A percentile compares a stretch with the other conserved stretches of the same genome.
Evolutionary conservation across 83 land plant genomes (phyloP).

Genomic region (Thuja plicata): DNA sequence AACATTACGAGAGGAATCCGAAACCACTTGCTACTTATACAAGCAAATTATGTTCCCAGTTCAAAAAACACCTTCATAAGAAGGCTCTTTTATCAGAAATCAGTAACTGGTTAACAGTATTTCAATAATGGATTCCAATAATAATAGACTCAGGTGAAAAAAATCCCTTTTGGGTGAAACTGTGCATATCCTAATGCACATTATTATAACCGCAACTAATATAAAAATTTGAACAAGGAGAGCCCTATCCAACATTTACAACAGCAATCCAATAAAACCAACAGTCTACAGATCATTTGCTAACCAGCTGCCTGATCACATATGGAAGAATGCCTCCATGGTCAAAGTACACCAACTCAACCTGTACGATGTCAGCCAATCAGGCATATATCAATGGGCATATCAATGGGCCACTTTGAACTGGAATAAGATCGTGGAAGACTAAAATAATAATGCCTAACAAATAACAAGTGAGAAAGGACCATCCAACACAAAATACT

Average conservation of each 20-base stretch:
- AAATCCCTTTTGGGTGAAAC: neutral
- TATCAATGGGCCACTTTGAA: neutral
- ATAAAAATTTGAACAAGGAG: neutral
- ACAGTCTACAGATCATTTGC: slow-evolving; percentile 13
- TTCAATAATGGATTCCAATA: neutral
- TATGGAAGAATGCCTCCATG: slow-evolving; percentile 94
- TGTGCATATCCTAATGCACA: neutral
- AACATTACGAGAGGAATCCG: neutral
- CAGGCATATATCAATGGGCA: neutral
- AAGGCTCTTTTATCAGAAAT: neutral
- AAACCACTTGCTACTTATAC: neutral
- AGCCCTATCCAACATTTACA: neutral
- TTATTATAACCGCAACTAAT: slow-evolving; percentile 2
- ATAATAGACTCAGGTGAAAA: neutral
- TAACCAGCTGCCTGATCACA: slow-evolving; percentile 75
- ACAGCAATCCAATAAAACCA: neutral
- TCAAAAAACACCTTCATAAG: neutral
- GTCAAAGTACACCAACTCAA: slow-evolving; percentile 84
- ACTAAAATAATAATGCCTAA: neutral
- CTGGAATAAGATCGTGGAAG: neutral
- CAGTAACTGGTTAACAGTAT: neutral
- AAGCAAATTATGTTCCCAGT: neutral
- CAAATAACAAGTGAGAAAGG: neutral
- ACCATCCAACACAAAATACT: neutral
- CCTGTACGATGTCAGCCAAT: slow-evolving; percentile 43